These are phyloP conservation scores for Carex kokanica DNA, from an alignment of 176 grass and related monocot species.

Conservation along the genomic window DNA sequence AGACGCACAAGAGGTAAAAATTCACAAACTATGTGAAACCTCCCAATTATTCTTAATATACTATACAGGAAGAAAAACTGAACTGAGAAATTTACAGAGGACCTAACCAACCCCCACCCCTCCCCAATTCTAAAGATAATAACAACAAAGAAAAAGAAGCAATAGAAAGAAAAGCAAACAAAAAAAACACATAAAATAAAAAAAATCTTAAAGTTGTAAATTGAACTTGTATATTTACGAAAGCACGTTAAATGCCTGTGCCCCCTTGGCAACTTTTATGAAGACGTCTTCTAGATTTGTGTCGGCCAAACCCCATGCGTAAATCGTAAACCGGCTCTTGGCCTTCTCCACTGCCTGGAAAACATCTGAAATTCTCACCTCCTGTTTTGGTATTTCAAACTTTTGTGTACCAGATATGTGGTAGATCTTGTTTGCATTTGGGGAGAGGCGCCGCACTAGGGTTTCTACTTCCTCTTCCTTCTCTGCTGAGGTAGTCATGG, in stretches of 20 bases:
- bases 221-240: slow-evolving; percentile 29
- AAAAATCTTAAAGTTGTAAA: not conserved
- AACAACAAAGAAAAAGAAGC: not conserved
- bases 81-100: no score
- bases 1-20: not conserved
- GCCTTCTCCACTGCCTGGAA: slow-evolving; percentile 57
- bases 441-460: slow-evolving; percentile 34
- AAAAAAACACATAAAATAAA: not conserved
- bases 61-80: not conserved
- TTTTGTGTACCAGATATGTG: slow-evolving; percentile 73
- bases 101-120: no score
- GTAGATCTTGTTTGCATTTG: slow-evolving; percentile 48
- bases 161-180: not conserved
- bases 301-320: slow-evolving; percentile 78
- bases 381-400: slow-evolving; percentile 61
- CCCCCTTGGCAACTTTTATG: slow-evolving; percentile 73
- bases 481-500: slow-evolving; percentile 52
- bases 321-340: slow-evolving; percentile 38
- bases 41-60: not conserved
- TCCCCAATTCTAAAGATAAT: no score
- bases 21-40: not conserved
- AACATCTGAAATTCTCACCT: slow-evolving; percentile 42
- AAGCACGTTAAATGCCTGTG: slow-evolving; percentile 47
- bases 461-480: slow-evolving; percentile 48
- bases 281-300: slow-evolving; percentile 86